Conservation (phyloP, 805 yeast genomes). For the Helenozyma baotianmanensis region DNA sequence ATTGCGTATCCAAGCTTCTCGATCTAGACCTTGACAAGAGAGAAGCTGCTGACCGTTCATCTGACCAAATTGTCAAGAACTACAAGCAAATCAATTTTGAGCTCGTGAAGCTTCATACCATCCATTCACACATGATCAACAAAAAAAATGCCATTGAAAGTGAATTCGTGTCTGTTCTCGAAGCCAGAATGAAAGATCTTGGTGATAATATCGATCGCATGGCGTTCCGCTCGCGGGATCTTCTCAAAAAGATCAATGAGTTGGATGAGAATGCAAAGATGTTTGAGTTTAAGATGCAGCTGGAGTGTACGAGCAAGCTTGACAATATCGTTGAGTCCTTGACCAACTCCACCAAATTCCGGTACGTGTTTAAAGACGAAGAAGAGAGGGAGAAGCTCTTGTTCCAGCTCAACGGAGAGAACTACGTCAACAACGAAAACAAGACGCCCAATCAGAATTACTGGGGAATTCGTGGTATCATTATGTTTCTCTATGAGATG, state of each 20-base stretch:
- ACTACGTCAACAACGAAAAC: conserved; percentile 6
- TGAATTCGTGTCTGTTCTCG: conserved; percentile 25
- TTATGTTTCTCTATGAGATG: conserved; percentile 32
- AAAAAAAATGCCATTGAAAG: conserved; percentile 24
- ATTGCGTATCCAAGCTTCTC: conserved; percentile 1
- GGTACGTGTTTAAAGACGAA: conserved; percentile 24
- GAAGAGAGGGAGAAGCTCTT: conserved; percentile 26
- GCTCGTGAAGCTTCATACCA: conserved; percentile 23
- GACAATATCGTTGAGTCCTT: conserved; percentile 21
- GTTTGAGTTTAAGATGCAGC: conserved; percentile 25
- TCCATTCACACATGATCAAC: conserved; percentile 22
- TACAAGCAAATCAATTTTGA: conserved; percentile 29
- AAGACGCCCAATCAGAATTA: conserved; percentile 1
- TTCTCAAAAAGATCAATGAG: conserved; percentile 36
- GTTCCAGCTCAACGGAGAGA: conserved; percentile 23
- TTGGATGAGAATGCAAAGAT: conserved; percentile 30
- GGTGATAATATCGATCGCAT: conserved; percentile 34
- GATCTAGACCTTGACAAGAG: conserved; percentile 2
- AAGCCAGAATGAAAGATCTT: conserved; percentile 26
- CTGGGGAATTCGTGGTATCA: conserved; percentile 18
- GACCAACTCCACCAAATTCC: conserved; percentile 28
- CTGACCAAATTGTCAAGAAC: conserved; percentile 10
- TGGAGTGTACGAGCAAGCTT: conserved; percentile 25
- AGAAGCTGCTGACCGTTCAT: not conserved
- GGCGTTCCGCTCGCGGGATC: conserved; percentile 38